These are phyloP conservation scores for Calonectria ilicicola DNA, from an alignment of 2,329 filamentous ascomycete genomes.

Conservation along the genomic window DNA sequence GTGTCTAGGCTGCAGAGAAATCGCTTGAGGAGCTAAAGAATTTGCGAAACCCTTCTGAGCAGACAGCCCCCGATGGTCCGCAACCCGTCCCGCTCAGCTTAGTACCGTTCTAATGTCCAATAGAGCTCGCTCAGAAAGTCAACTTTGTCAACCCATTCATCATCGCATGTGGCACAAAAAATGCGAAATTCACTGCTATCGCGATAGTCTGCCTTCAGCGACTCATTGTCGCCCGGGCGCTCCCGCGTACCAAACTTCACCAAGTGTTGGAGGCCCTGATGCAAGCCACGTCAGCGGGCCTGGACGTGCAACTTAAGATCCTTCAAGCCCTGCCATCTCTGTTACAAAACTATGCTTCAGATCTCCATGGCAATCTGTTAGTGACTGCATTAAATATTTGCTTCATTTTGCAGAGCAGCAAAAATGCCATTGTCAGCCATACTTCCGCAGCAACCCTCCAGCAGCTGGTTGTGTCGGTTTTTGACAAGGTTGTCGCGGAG, in stretches of 20 bases:
- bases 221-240: constrained; percentile 83
- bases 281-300: constrained; percentile 81
- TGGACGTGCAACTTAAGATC: constrained; percentile 97
- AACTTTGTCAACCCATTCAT: constrained; percentile 95
- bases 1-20: constrained; percentile 84
- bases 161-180: constrained; percentile 90
- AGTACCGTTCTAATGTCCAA: constrained; percentile 36
- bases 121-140: constrained; percentile 84
- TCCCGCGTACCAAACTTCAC: constrained; percentile 83
- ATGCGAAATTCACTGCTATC: constrained; percentile 89
- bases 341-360: constrained; percentile 87
- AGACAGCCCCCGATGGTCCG: constrained; percentile 53
- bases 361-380: constrained; percentile 84
- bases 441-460: constrained; percentile 97
- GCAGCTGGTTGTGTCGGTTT: constrained; percentile 91
- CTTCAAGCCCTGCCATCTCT: constrained; percentile 91
- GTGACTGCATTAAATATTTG: constrained; percentile 90
- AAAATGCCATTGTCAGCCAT: constrained; percentile 93
- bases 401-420: constrained; percentile 89
- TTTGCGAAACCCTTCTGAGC: constrained; percentile 49
- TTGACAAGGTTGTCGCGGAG: constrained; percentile 88
- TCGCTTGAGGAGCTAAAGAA: constrained; percentile 88
- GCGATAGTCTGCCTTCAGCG: constrained; percentile 91
- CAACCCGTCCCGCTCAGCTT: constrained; percentile 26
- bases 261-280: constrained; percentile 90